phyloP scores from a whole-genome alignment of 2,329 filamentous ascomycete genomes.

The Penicillium sp. region DNA sequence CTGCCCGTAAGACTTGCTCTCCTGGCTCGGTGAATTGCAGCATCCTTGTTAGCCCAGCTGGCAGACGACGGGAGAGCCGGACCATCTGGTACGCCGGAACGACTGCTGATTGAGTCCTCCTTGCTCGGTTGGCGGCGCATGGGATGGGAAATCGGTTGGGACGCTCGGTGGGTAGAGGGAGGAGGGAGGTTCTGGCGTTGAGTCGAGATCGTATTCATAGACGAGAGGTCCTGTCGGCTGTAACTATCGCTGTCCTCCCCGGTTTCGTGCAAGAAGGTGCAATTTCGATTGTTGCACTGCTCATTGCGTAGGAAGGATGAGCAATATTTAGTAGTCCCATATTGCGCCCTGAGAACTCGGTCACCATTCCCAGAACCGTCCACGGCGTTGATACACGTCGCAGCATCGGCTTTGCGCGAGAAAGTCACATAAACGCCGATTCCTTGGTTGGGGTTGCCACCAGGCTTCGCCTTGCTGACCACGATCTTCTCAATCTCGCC shows the following conservation, averaged over 20 bases:
- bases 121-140: constrained; percentile 74
- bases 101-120: constrained; percentile 60
- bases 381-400: constrained; percentile 83
- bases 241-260: constrained; percentile 99
- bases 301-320: constrained; percentile 95
- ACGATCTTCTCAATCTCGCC: constrained; percentile 98
- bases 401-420: constrained; percentile 83
- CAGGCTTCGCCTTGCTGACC: constrained; percentile 90
- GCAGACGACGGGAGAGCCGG: constrained; percentile 91
- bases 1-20: constrained; percentile 72
- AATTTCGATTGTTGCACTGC: constrained; percentile 89
- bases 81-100: constrained; percentile 65
- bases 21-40: constrained; percentile 64
- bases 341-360: constrained; percentile 68
- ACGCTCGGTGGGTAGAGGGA: constrained; percentile 47
- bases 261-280: constrained; percentile 96
- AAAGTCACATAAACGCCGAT: constrained; percentile 99
- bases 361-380: constrained; percentile 92
- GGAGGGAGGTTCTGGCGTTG: constrained; percentile 63
- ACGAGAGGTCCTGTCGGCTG: constrained; percentile 87
- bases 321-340: constrained; percentile 96
- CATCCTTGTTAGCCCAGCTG: constrained; percentile 77
- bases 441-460: constrained; percentile 66
- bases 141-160: constrained; percentile 52
- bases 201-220: constrained; percentile 84